Evolutionary conservation across 805 yeast species (phyloP).

Genomic region (Yamadazyma kitorensis): DNA sequence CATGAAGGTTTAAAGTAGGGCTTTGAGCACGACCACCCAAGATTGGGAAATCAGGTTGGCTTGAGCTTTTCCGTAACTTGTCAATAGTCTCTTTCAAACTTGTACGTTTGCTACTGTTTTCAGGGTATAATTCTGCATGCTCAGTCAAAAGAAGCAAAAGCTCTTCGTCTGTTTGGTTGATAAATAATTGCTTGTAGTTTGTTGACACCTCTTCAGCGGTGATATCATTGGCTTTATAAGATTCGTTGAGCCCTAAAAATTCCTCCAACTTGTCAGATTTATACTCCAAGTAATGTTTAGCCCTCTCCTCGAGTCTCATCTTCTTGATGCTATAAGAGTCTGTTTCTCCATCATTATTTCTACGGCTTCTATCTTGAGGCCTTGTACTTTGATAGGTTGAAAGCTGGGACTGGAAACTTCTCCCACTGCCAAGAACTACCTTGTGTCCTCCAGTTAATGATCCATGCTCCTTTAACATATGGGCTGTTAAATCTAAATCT

Average conservation of each 20-base stretch:
- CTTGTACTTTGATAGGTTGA: conserved; percentile 49
- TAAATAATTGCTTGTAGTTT: conserved; percentile 33
- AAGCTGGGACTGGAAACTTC: conserved; percentile 56
- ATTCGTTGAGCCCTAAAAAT: conserved; percentile 49
- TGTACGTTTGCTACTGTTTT: conserved; percentile 20
- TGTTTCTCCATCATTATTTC: conserved; percentile 22
- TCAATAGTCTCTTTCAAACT: conserved; percentile 7
- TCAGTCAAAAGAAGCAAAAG: conserved; percentile 57
- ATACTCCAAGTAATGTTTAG: conserved; percentile 70
- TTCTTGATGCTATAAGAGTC: conserved; percentile 50
- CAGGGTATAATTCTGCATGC: conserved; percentile 53
- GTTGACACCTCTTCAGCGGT: conserved; percentile 47
- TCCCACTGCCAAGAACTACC: conserved; percentile 36
- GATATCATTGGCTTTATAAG: conserved; percentile 45
- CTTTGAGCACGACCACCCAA: conserved; percentile 26
- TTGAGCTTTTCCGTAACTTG: conserved; percentile 15
- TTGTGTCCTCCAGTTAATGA: conserved; percentile 47
- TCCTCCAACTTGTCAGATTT: conserved; percentile 42
- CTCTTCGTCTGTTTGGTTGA: conserved; percentile 41
- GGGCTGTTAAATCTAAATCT: conserved; percentile 82
- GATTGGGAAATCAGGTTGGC: conserved; percentile 43
- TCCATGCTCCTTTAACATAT: conserved; percentile 81
- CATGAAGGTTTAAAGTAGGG: conserved; percentile 15
- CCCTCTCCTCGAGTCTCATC: conserved; percentile 76
- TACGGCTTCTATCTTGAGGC: too few relatives aligned